Evolutionary conservation across 768 basidiomycete species (phyloP).

Genomic region (Paxillus ammoniavirescens): DNA sequence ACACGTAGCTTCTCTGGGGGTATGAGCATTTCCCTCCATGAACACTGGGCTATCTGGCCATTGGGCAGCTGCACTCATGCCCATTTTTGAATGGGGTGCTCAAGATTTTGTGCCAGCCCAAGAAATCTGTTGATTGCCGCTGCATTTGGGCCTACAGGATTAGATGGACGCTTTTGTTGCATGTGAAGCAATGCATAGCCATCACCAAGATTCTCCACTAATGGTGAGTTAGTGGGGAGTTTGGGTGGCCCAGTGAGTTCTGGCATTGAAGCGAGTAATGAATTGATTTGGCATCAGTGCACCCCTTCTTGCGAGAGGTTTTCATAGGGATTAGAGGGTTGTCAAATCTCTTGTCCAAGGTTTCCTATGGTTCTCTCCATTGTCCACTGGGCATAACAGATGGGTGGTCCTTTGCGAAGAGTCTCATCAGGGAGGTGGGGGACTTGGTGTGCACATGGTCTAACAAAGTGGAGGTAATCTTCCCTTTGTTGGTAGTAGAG

Average conservation of each 20-base stretch:
- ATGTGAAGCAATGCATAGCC: constrained; percentile 14
- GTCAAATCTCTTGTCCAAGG: constrained; percentile 9
- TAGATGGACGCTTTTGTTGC: neutral
- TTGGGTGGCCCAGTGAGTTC: neutral
- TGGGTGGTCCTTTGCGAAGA: neutral
- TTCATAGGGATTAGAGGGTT: constrained; percentile 23
- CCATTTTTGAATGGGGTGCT: constrained; percentile 11
- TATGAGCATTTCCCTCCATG: neutral
- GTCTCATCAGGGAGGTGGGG: too few species aligned
- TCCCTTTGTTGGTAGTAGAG: too few species aligned
- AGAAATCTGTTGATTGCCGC: neutral
- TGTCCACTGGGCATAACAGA: constrained; percentile 18
- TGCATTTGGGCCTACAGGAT: neutral
- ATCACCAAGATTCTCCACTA: constrained; percentile 9
- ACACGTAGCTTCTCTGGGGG: neutral
- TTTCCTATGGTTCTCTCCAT: too few species aligned
- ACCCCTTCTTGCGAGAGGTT: constrained; percentile 26
- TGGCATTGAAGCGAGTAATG: constrained; percentile 1
- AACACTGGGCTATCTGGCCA: constrained; percentile 17
- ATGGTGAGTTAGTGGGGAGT: neutral
- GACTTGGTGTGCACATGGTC: too few species aligned
- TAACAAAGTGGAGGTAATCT: too few species aligned
- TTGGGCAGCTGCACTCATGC: constrained; percentile 21
- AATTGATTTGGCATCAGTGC: constrained; percentile 16
- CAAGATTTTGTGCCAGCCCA: neutral